Percentiles rank a stretch among this genome's conserved stretches.
phyloP scores from a whole-genome alignment of 1,284 basidiomycete species.

The Lignosus rhinocerotis region DNA sequence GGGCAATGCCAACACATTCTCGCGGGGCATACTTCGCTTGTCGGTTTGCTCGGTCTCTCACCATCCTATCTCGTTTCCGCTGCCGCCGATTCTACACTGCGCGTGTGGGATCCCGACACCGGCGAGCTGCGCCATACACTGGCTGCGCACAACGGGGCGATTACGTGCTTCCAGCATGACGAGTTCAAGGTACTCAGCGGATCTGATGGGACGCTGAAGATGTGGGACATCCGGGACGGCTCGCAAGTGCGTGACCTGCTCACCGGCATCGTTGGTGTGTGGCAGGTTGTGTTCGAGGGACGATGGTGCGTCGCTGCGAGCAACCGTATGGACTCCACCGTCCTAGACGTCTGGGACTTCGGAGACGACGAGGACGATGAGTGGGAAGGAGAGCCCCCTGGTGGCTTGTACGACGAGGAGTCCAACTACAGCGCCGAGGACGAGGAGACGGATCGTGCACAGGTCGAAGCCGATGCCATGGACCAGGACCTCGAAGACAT shows the following conservation, averaged over 20 bases:
- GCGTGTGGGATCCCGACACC: slow-evolving; percentile 88
- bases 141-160: slow-evolving; percentile 88
- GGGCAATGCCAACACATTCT: slow-evolving; percentile 81
- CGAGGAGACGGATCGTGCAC: slow-evolving; percentile 47
- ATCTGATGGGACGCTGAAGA: slow-evolving; percentile 93
- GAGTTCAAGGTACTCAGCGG: slow-evolving; percentile 95
- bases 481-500: slow-evolving; percentile 58
- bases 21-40: slow-evolving; percentile 85
- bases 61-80: slow-evolving; percentile 89
- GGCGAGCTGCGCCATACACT: slow-evolving; percentile 80
- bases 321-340: slow-evolving; percentile 76
- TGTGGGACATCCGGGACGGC: slow-evolving; percentile 92
- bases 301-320: slow-evolving; percentile 92
- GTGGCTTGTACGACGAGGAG: slow-evolving; percentile 42
- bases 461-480: slow-evolving; percentile 57
- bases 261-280: slow-evolving; percentile 87
- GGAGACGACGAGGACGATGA: slow-evolving; percentile 66
- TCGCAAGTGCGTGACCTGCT: slow-evolving; percentile 83
- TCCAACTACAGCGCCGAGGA: slow-evolving; percentile 54
- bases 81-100: slow-evolving; percentile 89
- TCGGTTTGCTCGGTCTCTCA: slow-evolving; percentile 85
- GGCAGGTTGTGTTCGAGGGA: slow-evolving; percentile 94
- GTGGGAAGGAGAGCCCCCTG: slow-evolving; percentile 32
- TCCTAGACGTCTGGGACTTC: slow-evolving; percentile 87
- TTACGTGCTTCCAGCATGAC: slow-evolving; percentile 97